Evolutionary conservation across 116 monocot genomes (phyloP).

Genomic region (Dioscorea cayenensis): DNA sequence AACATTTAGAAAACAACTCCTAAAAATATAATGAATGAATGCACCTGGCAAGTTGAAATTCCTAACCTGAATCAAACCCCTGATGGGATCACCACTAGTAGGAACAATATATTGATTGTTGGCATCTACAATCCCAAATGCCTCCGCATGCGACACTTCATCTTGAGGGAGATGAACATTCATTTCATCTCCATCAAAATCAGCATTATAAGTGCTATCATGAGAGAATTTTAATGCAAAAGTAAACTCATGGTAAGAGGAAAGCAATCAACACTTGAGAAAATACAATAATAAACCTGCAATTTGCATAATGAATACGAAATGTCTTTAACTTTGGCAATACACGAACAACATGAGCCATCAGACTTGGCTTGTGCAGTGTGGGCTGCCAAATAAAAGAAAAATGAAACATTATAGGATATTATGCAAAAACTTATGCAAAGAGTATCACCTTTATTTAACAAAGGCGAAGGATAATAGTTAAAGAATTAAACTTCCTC

Average conservation of each 20-base stretch:
- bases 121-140: slow-evolving; percentile 79
- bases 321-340: slow-evolving; percentile 83
- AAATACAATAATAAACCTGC: slow-evolving; percentile 46
- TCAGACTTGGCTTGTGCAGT: slow-evolving; percentile 96
- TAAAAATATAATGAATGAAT: neutral
- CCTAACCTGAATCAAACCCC: slow-evolving; percentile 90
- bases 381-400: slow-evolving; percentile 52
- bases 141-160: slow-evolving; percentile 92
- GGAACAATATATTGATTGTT: slow-evolving; percentile 87
- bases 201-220: slow-evolving; percentile 94
- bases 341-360: slow-evolving; percentile 85
- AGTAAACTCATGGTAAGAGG: neutral
- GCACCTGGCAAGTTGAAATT: neutral
- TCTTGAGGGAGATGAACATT: slow-evolving; percentile 98
- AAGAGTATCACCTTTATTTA: too few relatives aligned
- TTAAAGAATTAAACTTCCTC: too few relatives aligned
- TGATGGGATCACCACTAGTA: slow-evolving; percentile 86
- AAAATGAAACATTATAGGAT: neutral
- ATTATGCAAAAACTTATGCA: too few relatives aligned
- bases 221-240: neutral
- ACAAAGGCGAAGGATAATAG: too few relatives aligned
- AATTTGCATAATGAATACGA: slow-evolving; percentile 98
- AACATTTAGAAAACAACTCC: neutral
- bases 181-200: slow-evolving; percentile 99
- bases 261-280: neutral